Evolutionary conservation across 257 asterid species (phyloP).

Genomic region (Paulownia fortunei): DNA sequence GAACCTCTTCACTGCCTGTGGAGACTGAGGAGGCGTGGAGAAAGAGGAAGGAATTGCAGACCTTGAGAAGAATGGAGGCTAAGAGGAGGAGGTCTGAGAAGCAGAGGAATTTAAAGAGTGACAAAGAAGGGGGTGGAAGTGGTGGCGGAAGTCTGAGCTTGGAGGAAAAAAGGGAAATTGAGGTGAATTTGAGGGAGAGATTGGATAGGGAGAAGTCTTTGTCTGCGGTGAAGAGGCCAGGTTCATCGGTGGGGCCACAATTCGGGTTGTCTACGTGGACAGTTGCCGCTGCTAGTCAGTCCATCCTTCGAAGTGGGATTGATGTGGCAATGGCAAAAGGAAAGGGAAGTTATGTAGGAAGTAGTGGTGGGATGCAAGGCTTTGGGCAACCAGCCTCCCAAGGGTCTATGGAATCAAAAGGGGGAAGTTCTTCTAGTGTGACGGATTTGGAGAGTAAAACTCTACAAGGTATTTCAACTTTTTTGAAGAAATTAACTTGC

Average conservation of each 20-base stretch:
- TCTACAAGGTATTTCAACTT: slow-evolving; percentile 61
- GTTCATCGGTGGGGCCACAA: slow-evolving; percentile 47
- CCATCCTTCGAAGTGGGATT: slow-evolving; percentile 42
- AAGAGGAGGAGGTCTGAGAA: slow-evolving; percentile 90
- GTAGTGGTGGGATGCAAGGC: slow-evolving; percentile 41
- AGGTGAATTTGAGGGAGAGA: slow-evolving; percentile 62
- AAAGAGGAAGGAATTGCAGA: slow-evolving; percentile 90
- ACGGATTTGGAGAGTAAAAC: slow-evolving; percentile 71
- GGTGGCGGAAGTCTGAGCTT: slow-evolving; percentile 41
- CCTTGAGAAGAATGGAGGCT: slow-evolving; percentile 91
- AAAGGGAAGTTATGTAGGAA: slow-evolving; percentile 46
- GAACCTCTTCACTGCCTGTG: slow-evolving; percentile 87
- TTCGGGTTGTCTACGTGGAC: slow-evolving; percentile 38
- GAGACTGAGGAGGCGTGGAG: slow-evolving; percentile 96
- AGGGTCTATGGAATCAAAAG: slow-evolving; percentile 74
- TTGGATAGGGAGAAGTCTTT: slow-evolving; percentile 60
- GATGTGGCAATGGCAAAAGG: slow-evolving; percentile 56
- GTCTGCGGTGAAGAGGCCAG: slow-evolving; percentile 47
- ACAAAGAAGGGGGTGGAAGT: slow-evolving; percentile 39
- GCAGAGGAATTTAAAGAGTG: slow-evolving; percentile 61
- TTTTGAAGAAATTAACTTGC: not conserved
- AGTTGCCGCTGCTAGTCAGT: slow-evolving; percentile 37
- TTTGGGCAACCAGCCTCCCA: slow-evolving; percentile 46
- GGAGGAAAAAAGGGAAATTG: slow-evolving; percentile 73
- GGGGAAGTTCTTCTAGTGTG: slow-evolving; percentile 71